Base-by-base conservation (phyloP, 257 asterid species). In the Rubia yunnanensis region DNA sequence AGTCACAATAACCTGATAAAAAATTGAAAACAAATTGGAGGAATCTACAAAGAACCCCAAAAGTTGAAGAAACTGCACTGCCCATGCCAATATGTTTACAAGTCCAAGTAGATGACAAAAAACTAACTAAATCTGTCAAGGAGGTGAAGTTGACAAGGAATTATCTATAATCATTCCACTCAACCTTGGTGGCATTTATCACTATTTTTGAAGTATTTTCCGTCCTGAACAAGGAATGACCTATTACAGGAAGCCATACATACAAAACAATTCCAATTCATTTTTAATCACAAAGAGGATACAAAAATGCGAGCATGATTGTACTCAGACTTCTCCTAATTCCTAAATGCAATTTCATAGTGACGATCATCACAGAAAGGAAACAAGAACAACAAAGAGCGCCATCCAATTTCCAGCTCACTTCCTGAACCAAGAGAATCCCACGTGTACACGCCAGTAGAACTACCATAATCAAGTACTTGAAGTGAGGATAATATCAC, bases 1-100 rank as follows among this genome's bases (percentile, higher is more conserved):
- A 32, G 99, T 94, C 79, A 88, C 85, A 70, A 79, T 73, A 63
- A 87, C 99, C 99, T 92, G 84, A 64, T 65, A 23, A 73, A 65
- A 68, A 77, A 60, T 11, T 64, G 70, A 53, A 59, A 38, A 52
- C 49, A 48, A 38, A 39, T 60, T 22, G 23, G 38, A 59, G 28
- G 22, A 54, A 31, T 20, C 48, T 17, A 23, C 10, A 61, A 17
- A 62, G 15, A 27, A 50, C 27, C 30, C 7, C 11, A 5, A 41
- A 74, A 36, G 65, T 59, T 59, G 46, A 69, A 28, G 27, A 28
- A 38, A 26, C 63, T 5, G 31, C n/a, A 67, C 27, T 10, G 18
- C 18, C 49, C 10, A 23, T 23, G 15, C 6, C 54, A 31, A 61
- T n/a, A 35, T 10, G 5, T 34, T 30, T 30, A 13, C 6, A 35